Evolutionary conservation across 805 yeast genomes (phyloP), one percentile per base, ranked within the genome.

Genomic region (Candida koratica): DNA sequence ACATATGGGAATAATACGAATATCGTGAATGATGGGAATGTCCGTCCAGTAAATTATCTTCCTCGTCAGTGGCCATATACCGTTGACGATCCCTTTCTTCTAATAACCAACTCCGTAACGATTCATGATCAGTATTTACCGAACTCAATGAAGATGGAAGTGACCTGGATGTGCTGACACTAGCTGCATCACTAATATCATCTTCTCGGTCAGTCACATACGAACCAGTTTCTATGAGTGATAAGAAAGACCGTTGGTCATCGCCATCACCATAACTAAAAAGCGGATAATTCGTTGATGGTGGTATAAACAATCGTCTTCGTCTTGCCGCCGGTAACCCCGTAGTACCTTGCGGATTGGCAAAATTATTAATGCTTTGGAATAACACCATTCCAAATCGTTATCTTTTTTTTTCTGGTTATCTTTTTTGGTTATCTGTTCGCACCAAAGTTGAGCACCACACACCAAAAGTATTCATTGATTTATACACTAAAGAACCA

Each of bases 401-500:
- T n/a, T n/a, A 24, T 11, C 24, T 11, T 11, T 14, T 32, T 18
- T 30, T 6, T 12, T 20, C 11, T 20, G 8, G 24, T 8, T 11
- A 11, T 8, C 24, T 20, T 20, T 8, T 8, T 20, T 8, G 11
- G 8, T 25, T 12, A 20, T 11, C 10, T 20, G 24, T 20, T 20
- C 24, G 10, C 11, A 11, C 24, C 24, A n/a, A n/a, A n/a, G n/a
- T n/a, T n/a, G n/a, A n/a, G n/a, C n/a, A n/a, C n/a, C n/a, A n/a
- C n/a, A n/a, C n/a, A n/a, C n/a, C n/a, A n/a, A n/a, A n/a, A n/a
- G n/a, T n/a, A n/a, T n/a, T n/a, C n/a, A n/a, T n/a, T n/a, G n/a
- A n/a, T n/a, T n/a, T n/a, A 15, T 19, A 29, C 25, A 29, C 26
- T 57, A 77, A 36, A 76, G 55, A 34, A 79, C 53, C 89, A 90